Base-by-base conservation (phyloP, 305 asterid species). In the Rubia balearica region DNA sequence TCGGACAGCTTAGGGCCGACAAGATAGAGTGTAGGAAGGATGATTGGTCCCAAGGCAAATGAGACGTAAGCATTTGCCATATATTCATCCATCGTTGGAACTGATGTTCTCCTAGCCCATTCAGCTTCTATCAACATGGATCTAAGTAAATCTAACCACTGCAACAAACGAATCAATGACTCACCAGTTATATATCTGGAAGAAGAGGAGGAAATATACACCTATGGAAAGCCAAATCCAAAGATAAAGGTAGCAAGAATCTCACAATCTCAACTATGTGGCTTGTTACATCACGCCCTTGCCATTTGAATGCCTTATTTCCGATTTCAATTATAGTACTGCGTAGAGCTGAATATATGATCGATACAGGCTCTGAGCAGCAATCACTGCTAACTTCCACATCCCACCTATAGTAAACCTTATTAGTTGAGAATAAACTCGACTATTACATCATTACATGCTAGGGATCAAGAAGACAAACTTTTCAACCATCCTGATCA, bases 1-100 rank as follows among this genome's bases (percentile, higher is more conserved):
- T 85, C 89, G 6, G 96, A 81, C 75, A 93, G 83, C 82, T 88
- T 87, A 9, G 94, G 96, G 61, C 98, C 96, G 5, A 85, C 74
- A 5, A 93, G 87, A 78, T 93, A 93, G 64, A 93, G 88, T 48
- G 87, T 70, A 2, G 98, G 96, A 24, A 93, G 85, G 74, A 93
- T 86, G 51, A 89, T 88, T 38, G 98, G 98, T 30, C 97, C 97
- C 6, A 93, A 82, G 64, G 92, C 98, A 66, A 88, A 87, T 16
- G 98, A 89, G 74, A 80, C 75, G 45, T 81, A 85, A 13, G 85
- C 97, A 60, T 89, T 93, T 77, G 75, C 72, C 83, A 90, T 86
- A 74, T 93, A 93, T 46, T 88, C 96, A 11, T 88, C 90, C 72
- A 90, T 49, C 21, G 96, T 76, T 33, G 92, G 92, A 65, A 71